Evolutionary conservation across 2,329 filamentous ascomycete genomes (phyloP), one percentile per base, ranked within the genome.

Genomic region (Delphinella strobiligena): DNA sequence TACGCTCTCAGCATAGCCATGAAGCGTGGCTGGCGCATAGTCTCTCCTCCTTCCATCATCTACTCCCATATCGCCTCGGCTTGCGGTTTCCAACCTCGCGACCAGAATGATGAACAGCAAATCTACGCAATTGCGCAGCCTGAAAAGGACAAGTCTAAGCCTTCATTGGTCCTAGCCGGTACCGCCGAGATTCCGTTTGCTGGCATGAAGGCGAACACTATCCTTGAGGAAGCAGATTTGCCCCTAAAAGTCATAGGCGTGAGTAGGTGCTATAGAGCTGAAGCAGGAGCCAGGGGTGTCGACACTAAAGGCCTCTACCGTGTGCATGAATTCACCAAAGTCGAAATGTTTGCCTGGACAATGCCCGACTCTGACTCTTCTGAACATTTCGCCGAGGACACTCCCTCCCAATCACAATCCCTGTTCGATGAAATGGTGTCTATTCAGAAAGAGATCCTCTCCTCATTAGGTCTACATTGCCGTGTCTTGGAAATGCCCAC

Each of bases 261-360:
- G 1, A 94, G 85, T 41, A 74, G 91, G n/a, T 93, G 88, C 67
- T 98, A 93, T 62, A 82, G 91, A 38, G 91, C 91, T 33, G 91
- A 98, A 64, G 91, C 91, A 0, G 91, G 91, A 22, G 84, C 87
- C 1, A 73, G 89, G 30, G 91, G 91, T 19, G 79, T 82, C 17
- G 85, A 91, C 51, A 94, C 88, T 2, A 95, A 94, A 63, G 91
- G 91, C 4, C 67, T 98, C 2, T 98, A 96, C 63, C 81, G 91
- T 19, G 91, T 98, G 3, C 91, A 98, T 62, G 91, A 98, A 62
- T 98, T 98, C 62, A 94, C 87, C 19, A 98, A 98, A 60, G 89
- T 98, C 0, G 91, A 98, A 61, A 79, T 98, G 69, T 96, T 98
- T 57, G 87, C 82, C 0, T 98, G 91, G 91, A 82, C 85, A 4